Evolutionary conservation across 164 flowering plant genomes (phyloP), one percentile per base, ranked within the genome.

Genomic region (Brasenia schreberi): DNA sequence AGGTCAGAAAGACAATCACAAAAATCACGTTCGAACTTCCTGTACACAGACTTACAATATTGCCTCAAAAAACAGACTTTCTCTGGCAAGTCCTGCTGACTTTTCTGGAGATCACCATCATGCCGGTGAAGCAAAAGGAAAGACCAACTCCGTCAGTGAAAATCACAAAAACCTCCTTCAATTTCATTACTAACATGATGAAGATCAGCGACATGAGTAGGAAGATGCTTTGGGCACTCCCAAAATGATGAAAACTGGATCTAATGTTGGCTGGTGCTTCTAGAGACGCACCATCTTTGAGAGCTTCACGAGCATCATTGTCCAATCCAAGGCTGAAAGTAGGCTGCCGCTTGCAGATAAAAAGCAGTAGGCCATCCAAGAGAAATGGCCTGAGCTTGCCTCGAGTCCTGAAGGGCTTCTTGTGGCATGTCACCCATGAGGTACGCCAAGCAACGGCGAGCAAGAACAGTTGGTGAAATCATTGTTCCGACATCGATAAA

Each of bases 291-390:
- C 63, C 63, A 61, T 61, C 63, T 61, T 23, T 61, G 23, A 61
- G 33, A 10, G 63, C 63, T 23, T 61, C 63, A 18, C 33, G 63
- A 79, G 90, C 92, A 67, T 88, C 92, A 61, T 56, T 80, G 5
- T 86, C 95, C 92, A 85, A 86, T 12, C 88, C 92, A n/a, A 88
- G 85, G 67, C 73, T 80, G 74, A 85, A 85, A 85, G 62, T 87
- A 82, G 33, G 88, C 79, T 33, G 87, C 83, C 7, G 92, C 90
- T 70, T 86, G 92, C 64, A 90, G 89, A 71, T 88, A 83, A 63
- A 81, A 78, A 11, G 95, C 95, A 56, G 89, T 86, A 5, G 85
- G 79, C 94, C 97, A 90, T 43, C 81, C 87, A 0, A 92, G 95
- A 18, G 88, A 83, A 5, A 87, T 75, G 14, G 69, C 85, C 64